Evolutionary conservation across 2,329 filamentous ascomycete genomes (phyloP).

Genomic region (Xylaria arbuscula): DNA sequence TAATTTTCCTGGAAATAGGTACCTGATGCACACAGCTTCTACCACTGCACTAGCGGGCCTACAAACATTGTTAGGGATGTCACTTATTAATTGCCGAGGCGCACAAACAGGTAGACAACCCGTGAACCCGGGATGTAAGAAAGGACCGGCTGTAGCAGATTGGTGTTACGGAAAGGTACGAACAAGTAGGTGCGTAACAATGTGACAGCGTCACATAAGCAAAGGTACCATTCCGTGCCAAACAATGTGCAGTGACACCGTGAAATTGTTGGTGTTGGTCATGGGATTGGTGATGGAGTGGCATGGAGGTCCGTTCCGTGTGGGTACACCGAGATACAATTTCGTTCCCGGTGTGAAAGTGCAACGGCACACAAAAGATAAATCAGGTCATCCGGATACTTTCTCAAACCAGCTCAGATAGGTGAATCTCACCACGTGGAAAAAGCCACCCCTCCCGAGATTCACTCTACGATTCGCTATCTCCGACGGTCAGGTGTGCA

Average conservation of each 20-base stretch:
- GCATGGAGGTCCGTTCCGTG: background rate
- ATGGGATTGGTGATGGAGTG: background rate
- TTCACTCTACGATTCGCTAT: too few species aligned
- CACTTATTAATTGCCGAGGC: background rate
- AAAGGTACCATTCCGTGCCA: background rate
- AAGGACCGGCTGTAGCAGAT: too few species aligned
- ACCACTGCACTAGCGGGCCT: too few species aligned
- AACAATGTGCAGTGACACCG: background rate
- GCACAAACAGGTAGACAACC: constrained; percentile 14
- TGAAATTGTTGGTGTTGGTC: background rate
- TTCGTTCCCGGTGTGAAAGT: background rate
- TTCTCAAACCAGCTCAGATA: too few species aligned
- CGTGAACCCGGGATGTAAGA: background rate
- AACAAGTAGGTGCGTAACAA: too few species aligned
- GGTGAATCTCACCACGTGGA: constrained; percentile 23
- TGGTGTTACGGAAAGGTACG: too few species aligned
- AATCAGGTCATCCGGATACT: too few species aligned
- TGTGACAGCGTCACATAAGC: background rate
- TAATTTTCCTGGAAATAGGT: too few species aligned
- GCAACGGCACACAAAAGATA: background rate
- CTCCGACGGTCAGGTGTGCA: too few species aligned
- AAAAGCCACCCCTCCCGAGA: background rate
- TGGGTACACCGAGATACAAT: background rate
- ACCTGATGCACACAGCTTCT: too few species aligned
- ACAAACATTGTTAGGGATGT: background rate